phyloP scores from a whole-genome alignment of 2,329 filamentous ascomycete species.

The Mycosphaerella sp. region DNA sequence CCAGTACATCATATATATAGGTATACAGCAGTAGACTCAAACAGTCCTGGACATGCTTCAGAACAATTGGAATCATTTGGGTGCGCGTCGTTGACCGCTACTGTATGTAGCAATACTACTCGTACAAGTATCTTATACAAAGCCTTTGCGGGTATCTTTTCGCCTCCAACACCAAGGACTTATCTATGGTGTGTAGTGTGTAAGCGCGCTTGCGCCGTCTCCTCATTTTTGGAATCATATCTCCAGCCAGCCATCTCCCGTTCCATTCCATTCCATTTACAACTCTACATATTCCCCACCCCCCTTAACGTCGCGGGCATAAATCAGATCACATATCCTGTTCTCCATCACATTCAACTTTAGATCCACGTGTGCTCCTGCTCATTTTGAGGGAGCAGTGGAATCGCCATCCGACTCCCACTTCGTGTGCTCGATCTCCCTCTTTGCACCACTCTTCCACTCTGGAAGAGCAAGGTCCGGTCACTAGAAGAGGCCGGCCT shows the following conservation, averaged over 20 bases:
- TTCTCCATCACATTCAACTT: slow-evolving; percentile 4
- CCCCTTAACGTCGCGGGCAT: slow-evolving; percentile 3
- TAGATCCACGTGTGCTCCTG: slow-evolving; percentile 15
- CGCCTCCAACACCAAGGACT: background rate
- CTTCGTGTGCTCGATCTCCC: slow-evolving; percentile 11
- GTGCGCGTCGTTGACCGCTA: background rate
- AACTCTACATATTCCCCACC: background rate
- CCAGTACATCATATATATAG: background rate
- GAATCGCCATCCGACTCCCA: slow-evolving; percentile 6
- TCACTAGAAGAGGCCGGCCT: slow-evolving; percentile 24
- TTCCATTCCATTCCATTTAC: background rate
- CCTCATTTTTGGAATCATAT: background rate
- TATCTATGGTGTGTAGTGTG: background rate
- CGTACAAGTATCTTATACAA: background rate
- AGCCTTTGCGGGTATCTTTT: background rate
- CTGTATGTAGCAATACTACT: background rate
- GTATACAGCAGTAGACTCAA: too few species aligned
- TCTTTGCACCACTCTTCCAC: slow-evolving; percentile 26
- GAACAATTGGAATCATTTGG: background rate
- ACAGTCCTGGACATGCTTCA: background rate
- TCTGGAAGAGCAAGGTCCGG: slow-evolving; percentile 24
- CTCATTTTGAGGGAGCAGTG: slow-evolving; percentile 5
- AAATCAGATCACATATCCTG: slow-evolving; percentile 4
- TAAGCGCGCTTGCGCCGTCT: background rate
- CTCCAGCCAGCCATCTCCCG: background rate